These are phyloP conservation scores for Pseudozyma tsukubaensis DNA, from an alignment of 1,284 basidiomycete species.

Conservation along the genomic window DNA sequence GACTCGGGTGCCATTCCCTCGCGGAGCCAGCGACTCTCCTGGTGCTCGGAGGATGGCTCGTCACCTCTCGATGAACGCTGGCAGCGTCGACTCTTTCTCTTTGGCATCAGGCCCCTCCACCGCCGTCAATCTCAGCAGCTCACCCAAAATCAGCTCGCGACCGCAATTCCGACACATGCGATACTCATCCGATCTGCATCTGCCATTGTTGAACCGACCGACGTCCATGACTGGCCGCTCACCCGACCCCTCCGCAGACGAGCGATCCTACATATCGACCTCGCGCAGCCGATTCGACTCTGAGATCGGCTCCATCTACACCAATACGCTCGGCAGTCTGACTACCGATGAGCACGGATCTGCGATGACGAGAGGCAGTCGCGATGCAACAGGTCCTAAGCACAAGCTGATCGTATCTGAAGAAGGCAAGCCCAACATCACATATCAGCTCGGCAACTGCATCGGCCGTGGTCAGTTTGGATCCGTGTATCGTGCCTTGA, in stretches of 20 bases:
- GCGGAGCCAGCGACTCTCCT: constrained; percentile 49
- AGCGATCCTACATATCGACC: constrained; percentile 40
- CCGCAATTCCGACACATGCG: constrained; percentile 55
- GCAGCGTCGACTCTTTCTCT: constrained; percentile 28
- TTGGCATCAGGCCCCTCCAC: constrained; percentile 19
- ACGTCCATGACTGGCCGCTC: constrained; percentile 25
- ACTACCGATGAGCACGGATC: constrained; percentile 47
- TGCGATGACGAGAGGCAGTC: constrained; percentile 24
- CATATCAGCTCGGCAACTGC: constrained; percentile 79
- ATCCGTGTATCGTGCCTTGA: constrained; percentile 90
- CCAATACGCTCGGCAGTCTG: constrained; percentile 55
- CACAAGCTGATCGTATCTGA: constrained; percentile 84
- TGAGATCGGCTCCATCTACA: constrained; percentile 59
- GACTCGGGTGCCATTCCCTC: constrained; percentile 55
- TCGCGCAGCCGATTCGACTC: constrained; percentile 55
- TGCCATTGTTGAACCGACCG: constrained; percentile 28
- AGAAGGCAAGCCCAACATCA: constrained; percentile 81
- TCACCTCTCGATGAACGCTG: constrained; percentile 53
- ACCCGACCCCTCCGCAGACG: constrained; percentile 34
- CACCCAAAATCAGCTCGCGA: constrained; percentile 35
- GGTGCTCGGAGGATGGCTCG: constrained; percentile 45
- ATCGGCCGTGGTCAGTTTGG: constrained; percentile 97
- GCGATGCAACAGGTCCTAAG: constrained; percentile 50
- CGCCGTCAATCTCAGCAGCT: constrained; percentile 11
- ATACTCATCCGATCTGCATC: constrained; percentile 61